Percentiles rank a stretch among this genome's conserved stretches.
phyloP scores from a whole-genome alignment of 331 rosid genomes.

The Rosa hybrid region DNA sequence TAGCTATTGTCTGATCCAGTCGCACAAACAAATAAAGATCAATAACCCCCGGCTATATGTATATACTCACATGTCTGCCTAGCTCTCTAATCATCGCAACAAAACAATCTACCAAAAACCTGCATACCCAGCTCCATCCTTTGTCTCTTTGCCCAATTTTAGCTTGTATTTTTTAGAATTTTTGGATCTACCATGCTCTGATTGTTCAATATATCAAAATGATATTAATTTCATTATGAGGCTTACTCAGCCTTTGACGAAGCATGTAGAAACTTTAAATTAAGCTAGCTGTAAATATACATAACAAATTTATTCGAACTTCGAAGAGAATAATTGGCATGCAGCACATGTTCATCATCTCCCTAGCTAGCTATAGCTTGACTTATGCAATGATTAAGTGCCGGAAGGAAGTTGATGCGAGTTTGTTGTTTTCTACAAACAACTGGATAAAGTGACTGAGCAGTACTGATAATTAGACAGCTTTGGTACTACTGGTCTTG shows the following conservation, averaged over 20 bases:
- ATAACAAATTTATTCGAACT: neutral
- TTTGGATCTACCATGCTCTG: neutral
- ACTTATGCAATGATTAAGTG: conserved; percentile 46
- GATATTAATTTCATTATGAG: neutral
- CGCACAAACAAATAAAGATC: conserved; percentile 45
- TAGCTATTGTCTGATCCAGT: neutral
- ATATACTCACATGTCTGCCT: conserved; percentile 63
- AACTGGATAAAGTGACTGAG: conserved; percentile 25
- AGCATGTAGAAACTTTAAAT: neutral
- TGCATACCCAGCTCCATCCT: conserved; percentile 27
- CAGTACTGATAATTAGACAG: conserved; percentile 31
- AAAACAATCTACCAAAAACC: conserved; percentile 45
- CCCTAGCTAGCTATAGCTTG: conserved; percentile 23
- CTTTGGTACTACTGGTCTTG: conserved; percentile 11
- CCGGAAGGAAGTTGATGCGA: conserved; percentile 20
- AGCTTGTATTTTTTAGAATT: conserved; percentile 2
- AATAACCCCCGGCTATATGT: conserved; percentile 33
- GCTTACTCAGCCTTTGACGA: neutral
- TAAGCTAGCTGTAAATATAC: neutral
- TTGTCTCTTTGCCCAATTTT: conserved; percentile 40
- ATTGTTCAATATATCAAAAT: neutral
- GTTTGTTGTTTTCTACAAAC: conserved; percentile 35
- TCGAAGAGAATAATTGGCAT: conserved; percentile 13
- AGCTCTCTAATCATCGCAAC: conserved; percentile 60
- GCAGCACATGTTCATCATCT: conserved; percentile 31